Evolutionary conservation across 83 land plant species (phyloP), one percentile per base, ranked within the genome.

Genomic region (Isoetes engelmannii): DNA sequence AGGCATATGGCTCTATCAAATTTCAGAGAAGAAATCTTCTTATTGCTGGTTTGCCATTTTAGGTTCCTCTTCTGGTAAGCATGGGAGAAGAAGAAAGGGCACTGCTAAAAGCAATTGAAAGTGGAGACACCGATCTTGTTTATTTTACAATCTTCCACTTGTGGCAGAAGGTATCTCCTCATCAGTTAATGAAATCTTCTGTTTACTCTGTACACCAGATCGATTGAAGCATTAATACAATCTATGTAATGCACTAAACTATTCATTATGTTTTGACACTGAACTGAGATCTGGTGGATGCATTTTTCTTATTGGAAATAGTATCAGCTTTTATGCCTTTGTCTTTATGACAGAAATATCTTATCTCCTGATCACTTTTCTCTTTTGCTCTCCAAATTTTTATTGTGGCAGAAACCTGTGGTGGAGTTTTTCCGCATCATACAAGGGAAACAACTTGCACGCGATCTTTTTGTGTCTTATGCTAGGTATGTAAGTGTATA

Each of bases 91-190:
- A 95, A 69, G 97, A 95, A 71, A 76, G 85, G 47, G 97, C 99
- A 10, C 74, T 95, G 56, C 74, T 59, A 41, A 95, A 95, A 76
- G 97, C 95, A 55, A 82, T 86, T 61, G 90, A 95, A 81, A 92
- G 99, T 81, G 97, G 99, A 18, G 99, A 95, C 54, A 88, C 97
- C 17, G 99, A 95, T 70, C 89, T 95, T 59, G 91, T 89, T 50
- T 95, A 95, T 74, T 87, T 88, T 67, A 92, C 92, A 74, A 76
- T 95, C n/a, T 89, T 95, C 65, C 96, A 93, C 59, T 85, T 84
- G 45, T 93, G 97, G 97, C 89, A 80, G 21, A 81, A 85, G 87
- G 96, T 93, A 72, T 53, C 63, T 44, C n/a, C 10, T 13, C 48
- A 46, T 71, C 9, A 60, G 13, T 51, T 10, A 51, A 51, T 51